Base-by-base conservation (phyloP, 768 basidiomycete genomes). In the Phylloporus sp. region DNA sequence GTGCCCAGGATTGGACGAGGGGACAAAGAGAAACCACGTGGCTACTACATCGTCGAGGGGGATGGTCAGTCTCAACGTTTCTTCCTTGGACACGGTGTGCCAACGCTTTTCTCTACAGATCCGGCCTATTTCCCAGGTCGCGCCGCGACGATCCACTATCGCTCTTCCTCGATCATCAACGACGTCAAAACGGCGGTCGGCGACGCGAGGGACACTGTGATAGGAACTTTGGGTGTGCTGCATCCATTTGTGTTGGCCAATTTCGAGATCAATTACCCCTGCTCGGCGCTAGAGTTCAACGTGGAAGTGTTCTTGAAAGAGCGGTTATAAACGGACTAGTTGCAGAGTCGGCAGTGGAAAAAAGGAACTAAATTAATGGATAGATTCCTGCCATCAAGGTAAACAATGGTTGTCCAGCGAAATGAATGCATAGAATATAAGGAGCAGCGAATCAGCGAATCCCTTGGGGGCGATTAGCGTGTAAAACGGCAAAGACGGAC, bases 101-200 rank as follows among this genome's bases (percentile, higher is more conserved):
- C 54, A n/a, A 65, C 22, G 23, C 15, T 49, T 32, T 34, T 35
- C 22, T 18, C 14, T 39, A 29, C 60, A 97, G 96, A 99, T 69
- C 77, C 86, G 6, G 87, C 88, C 46, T 99, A 85, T 74, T 95
- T 99, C 77, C 90, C 93, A 29, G 93, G 93, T 28, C 86, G 95
- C 26, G 92, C 91, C 2, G 96, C 96, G 5, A 86, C 79, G 23
- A 89, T 99, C 56, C 88, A 80, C 70, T 96, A 92, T 69, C 85
- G 96, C 37, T 70, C 79, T 22, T 71, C 72, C 9, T 68, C 74
- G 8, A 29, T 26, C 33, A 20, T 27, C 58, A 66, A 73, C 41
- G 68, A 67, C 23, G 68, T 84, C 55, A 71, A 78, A 52, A 60
- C 74, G 8, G 70, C 68, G 60, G 79, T 20, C 56, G 65, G n/a